Conservation (phyloP, 2,329 filamentous ascomycete species). For the Claviceps capensis region DNA sequence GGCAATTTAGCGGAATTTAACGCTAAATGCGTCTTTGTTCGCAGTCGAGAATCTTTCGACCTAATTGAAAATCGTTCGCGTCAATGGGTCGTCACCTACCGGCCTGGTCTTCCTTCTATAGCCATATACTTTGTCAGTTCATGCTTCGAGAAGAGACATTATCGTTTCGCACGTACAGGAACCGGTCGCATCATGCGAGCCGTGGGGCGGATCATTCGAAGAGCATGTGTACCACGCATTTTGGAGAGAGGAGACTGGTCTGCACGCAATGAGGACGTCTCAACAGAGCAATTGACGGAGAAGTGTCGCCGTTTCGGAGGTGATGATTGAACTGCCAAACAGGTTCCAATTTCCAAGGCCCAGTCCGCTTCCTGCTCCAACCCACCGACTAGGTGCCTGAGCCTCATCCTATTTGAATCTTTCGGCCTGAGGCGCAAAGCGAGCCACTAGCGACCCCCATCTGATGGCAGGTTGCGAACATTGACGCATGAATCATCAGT, state of each 20-base stretch:
- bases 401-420: constrained; percentile 14
- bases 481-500: constrained; percentile 16
- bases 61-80: not conserved
- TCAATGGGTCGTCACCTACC: constrained; percentile 36
- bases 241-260: constrained; percentile 17
- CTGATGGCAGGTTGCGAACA: constrained; percentile 25
- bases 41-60: not conserved
- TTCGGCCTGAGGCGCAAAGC: constrained; percentile 25
- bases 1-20: not conserved
- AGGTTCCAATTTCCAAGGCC: constrained; percentile 21
- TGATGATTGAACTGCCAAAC: constrained; percentile 18
- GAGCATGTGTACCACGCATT: constrained; percentile 52
- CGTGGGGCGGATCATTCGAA: constrained; percentile 55
- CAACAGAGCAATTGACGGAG: constrained; percentile 18
- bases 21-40: not conserved
- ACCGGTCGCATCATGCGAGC: constrained; percentile 54
- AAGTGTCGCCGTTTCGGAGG: constrained; percentile 15
- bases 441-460: constrained; percentile 21
- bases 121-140: constrained; percentile 14
- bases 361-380: constrained; percentile 16
- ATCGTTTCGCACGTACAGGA: constrained; percentile 41
- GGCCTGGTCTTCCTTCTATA: constrained; percentile 52
- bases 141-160: constrained; percentile 5
- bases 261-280: constrained; percentile 11
- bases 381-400: constrained; percentile 18